Conservation (phyloP, 768 basidiomycete species). For the Termitomyces sp. region DNA sequence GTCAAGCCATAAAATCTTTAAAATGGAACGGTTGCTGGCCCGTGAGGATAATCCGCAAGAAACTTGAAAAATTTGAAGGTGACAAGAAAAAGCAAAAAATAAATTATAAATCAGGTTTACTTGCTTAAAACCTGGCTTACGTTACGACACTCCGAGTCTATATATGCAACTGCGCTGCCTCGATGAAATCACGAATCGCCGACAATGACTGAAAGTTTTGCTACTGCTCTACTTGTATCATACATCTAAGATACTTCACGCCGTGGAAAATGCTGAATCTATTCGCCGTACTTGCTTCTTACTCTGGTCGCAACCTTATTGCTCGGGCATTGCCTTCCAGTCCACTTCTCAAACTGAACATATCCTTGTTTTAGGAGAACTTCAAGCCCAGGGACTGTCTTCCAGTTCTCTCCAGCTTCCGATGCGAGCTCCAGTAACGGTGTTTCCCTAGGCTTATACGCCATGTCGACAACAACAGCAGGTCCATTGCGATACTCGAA, state of each 20-base stretch:
- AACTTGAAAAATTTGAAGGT: too few species aligned
- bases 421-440: constrained; percentile 72
- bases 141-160: too few species aligned
- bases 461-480: constrained; percentile 88
- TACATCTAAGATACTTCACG: background rate
- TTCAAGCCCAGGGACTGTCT: constrained; percentile 72
- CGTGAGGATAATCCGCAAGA: too few species aligned
- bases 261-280: background rate
- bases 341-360: constrained; percentile 83
- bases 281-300: constrained; percentile 37
- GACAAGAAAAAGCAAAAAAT: too few species aligned
- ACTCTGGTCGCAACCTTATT: constrained; percentile 44
- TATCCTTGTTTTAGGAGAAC: constrained; percentile 89
- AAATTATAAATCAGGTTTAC: too few species aligned
- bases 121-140: too few species aligned
- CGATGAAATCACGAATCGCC: background rate
- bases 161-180: too few species aligned
- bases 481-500: constrained; percentile 49
- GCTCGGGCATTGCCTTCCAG: constrained; percentile 59
- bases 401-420: constrained; percentile 53
- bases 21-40: too few species aligned
- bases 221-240: background rate
- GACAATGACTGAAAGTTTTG: background rate
- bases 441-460: constrained; percentile 87
- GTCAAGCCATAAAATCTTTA: too few species aligned